Evolutionary conservation across 106 monocot species (phyloP), one percentile per base, ranked within the genome.

Genomic region (Chionographis japonica): DNA sequence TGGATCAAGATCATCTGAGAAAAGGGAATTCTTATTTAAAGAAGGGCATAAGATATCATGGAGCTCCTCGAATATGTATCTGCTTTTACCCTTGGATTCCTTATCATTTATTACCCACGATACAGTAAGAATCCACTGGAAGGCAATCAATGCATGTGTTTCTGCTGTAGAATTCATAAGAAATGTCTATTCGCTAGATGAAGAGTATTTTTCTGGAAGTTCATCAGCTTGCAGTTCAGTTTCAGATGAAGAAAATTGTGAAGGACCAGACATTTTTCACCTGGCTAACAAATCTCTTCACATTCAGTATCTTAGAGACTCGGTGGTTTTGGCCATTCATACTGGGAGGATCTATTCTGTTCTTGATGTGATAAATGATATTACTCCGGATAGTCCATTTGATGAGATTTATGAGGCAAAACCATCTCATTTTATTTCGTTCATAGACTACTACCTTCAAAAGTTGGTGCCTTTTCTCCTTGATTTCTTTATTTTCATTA

Each of bases 261-360:
- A 57, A 12, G 37, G 3, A 17, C 3, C 54, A 13, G 35, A 55
- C 52, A 39, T 8, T 8, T 7, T 76, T 2, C 62, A 54, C 50
- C 37, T 81, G 46, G 56, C 52, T 51, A 42, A 72, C 15, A 60
- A 72, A 50, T 76, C 71, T 51, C 46, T 81, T 19, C 17, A 27
- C 14, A 11, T 61, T 54, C 17, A 37, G 52, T 56, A 81, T 4
- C 2, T 76, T 14, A 71, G 59, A 54, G 35, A 72, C 52, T 76
- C 59, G 57, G 75, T 76, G 12, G 75, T 81, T 13, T 50, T 75
- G 4, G 60, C 81, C 4, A 55, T 72, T 20, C 75, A 81, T 60
- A 76, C 75, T 12, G 75, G 71, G 49, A 76, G 52, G 54, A 66
- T 81, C 11, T 76, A 81, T 62, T 67, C 70, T 67, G 50, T 76